Percentiles rank a stretch among this genome's conserved stretches.
Evolutionary conservation across 2,329 filamentous ascomycete genomes (phyloP).

Genomic region (Cladophialophora psammophila): DNA sequence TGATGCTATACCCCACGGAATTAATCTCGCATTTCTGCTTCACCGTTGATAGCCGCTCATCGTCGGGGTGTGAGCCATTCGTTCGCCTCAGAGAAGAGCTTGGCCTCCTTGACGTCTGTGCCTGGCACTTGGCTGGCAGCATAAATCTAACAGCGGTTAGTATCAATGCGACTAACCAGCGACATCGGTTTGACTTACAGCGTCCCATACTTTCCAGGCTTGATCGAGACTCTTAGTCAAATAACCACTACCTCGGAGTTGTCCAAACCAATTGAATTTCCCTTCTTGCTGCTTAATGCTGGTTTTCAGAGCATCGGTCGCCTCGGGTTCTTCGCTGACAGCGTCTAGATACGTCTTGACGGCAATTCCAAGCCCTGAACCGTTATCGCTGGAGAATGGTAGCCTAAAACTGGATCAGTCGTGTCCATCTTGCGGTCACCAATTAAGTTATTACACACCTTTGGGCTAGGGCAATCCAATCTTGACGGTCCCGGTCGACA

Average conservation of each 20-base stretch:
- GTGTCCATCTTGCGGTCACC: constrained; percentile 17
- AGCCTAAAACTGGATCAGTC: constrained; percentile 43
- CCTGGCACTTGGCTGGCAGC: constrained; percentile 64
- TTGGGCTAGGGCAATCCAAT: constrained; percentile 73
- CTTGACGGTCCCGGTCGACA: constrained; percentile 72
- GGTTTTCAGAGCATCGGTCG: constrained; percentile 33
- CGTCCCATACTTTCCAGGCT: constrained; percentile 71
- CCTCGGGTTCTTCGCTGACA: constrained; percentile 34
- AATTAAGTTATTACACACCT: constrained; percentile 61
- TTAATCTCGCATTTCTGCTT: neutral
- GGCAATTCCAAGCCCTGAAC: constrained; percentile 57
- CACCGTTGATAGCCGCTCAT: constrained; percentile 18
- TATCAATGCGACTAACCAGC: constrained; percentile 4
- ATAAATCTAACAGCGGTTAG: constrained; percentile 55
- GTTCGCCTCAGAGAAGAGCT: constrained; percentile 66
- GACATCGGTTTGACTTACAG: constrained; percentile 55
- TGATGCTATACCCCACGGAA: neutral
- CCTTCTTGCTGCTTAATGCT: constrained; percentile 38
- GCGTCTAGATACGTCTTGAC: constrained; percentile 59
- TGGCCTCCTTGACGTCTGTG: constrained; percentile 59
- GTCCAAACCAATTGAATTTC: constrained; percentile 38
- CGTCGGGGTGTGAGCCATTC: constrained; percentile 59
- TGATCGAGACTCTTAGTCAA: constrained; percentile 64
- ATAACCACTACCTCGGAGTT: constrained; percentile 34
- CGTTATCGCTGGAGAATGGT: constrained; percentile 55